Base-by-base conservation (phyloP, 139 green algal genomes). In the Chlorella sp. region DNA sequence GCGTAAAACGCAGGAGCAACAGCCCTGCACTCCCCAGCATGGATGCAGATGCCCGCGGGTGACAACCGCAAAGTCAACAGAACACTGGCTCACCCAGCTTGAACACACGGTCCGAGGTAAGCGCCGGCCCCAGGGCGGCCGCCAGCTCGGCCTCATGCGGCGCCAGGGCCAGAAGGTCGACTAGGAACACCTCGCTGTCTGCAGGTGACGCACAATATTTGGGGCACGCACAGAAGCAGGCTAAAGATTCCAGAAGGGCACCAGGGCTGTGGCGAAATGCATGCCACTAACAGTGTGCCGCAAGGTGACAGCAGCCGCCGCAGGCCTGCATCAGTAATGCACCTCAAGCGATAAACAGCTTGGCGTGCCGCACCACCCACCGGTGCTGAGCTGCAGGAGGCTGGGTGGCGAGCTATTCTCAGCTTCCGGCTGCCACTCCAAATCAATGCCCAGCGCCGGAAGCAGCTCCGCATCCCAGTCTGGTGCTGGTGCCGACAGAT, bases 361-460 rank as follows among this genome's bases (percentile, higher is more conserved):
- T n/a, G n/a, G n/a, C n/a, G n/a, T n/a, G n/a, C n/a, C n/a, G n/a
- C n/a, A n/a, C 26, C 3, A 56, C 74, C 7, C 51, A 71, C 75
- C 75, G 28, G 76, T 82, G 76, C 76, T 82, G 26, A 82, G 34
- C 88, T 92, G 89, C 55, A 92, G 71, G 17, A 90, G 69, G 84
- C 87, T 90, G 55, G 82, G 80, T 9, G 55, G 67, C n/a, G 82
- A 60, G 38, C 34, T 55, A 32, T n/a, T 32, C 56, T 85, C 57
- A 13, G 47, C 79, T 26, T 82, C 76, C 28, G 91, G 92, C 82
- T 91, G 87, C 94, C 94, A 97, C 87, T 97, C 94, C 23, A 92
- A 80, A 74, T 97, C 94, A 12, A 97, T 38, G 0, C 93, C 94
- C 26, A 97, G 12, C 30, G 92, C 73, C 1, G 76, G 30, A 20